Evolutionary conservation across 2,329 filamentous ascomycete genomes (phyloP).

Genomic region (Fusarium devonianum): DNA sequence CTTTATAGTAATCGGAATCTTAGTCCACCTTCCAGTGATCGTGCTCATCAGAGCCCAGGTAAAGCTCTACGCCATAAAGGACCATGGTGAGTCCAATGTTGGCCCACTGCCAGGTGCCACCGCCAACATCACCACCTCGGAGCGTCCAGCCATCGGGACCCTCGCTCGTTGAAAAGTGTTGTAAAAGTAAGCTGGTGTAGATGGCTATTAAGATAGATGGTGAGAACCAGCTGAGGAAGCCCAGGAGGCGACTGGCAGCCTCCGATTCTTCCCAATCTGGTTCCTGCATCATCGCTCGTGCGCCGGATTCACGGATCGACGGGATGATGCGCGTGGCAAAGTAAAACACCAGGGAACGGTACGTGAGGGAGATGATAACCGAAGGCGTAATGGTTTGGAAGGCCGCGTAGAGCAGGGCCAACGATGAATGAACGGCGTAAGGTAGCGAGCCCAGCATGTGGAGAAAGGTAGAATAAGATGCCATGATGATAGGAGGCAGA

Average conservation of each 20-base stretch:
- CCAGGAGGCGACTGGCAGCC: conserved; percentile 79
- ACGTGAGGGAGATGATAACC: conserved; percentile 92
- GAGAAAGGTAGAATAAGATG: conserved; percentile 90
- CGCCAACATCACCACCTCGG: conserved; percentile 78
- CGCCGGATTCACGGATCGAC: conserved; percentile 86
- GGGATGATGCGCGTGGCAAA: conserved; percentile 95
- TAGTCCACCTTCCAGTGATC: conserved; percentile 97
- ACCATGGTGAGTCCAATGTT: conserved; percentile 90
- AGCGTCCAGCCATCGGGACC: conserved; percentile 81
- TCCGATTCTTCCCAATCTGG: conserved; percentile 86
- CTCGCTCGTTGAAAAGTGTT: conserved; percentile 86
- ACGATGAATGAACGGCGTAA: conserved; percentile 79
- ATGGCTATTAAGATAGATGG: conserved; percentile 94
- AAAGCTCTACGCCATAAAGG: conserved; percentile 89
- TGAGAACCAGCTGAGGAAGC: conserved; percentile 90
- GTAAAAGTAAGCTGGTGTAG: conserved; percentile 93
- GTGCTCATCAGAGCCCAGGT: conserved; percentile 82
- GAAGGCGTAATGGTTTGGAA: conserved; percentile 96
- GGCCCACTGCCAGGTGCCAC: conserved; percentile 91
- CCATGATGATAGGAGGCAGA: conserved; percentile 98
- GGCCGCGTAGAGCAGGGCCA: conserved; percentile 87
- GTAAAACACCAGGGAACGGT: conserved; percentile 94
- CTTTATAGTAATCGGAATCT: conserved; percentile 41
- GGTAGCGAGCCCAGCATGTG: conserved; percentile 86
- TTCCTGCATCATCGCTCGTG: conserved; percentile 82